Base-by-base conservation (phyloP, 768 basidiomycete genomes). In the Termitomyces sp. region DNA sequence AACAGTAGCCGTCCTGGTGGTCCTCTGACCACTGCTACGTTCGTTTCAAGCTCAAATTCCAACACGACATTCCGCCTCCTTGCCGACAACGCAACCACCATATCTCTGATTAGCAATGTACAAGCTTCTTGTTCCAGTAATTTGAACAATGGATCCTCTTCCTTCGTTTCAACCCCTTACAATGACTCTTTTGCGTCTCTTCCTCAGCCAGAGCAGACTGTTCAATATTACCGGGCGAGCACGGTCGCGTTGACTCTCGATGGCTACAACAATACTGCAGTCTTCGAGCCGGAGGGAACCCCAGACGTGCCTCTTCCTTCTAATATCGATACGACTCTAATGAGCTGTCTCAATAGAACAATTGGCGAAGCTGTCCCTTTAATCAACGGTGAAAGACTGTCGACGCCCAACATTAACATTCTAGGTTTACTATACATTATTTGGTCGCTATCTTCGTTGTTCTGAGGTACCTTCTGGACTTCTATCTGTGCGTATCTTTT, bases 221-320 rank as follows among this genome's bases (percentile, higher is more conserved):
- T 87, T n/a, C 82, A 88, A 57, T 89, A 89, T 66, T 89, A 84
- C 63, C 83, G 87, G 31, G 81, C 84, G 2, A 85, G 84, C 63
- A 85, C 79, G 44, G 76, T 86, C 37, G 81, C 78, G 2, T 73
- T 89, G 25, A 79, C 84, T 1, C 71, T 88, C 3, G 82, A 89
- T 53, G 82, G 82, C 0, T 88, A 89, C 65, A 87, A 89, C 63
- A 80, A 89, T 59, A 83, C 84, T 0, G 82, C 77, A 6, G 78
- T 73, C 3, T 68, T 82, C 25, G 69, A 67, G 37, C 62, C 67
- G 1, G 72, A 82, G 21, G 67, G 74, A 8, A 78, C 73, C 0
- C 68, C 80, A 0, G 74, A 82, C 54, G 72, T 79, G 0, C 76
- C 84, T 0, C 71, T 90, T 1, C 86, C 86, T 1, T 66, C 68